A percentile compares a stretch with the other conserved stretches of the same genome.
phyloP scores from a whole-genome alignment of 1,284 basidiomycete species.

The Porodaedalea pini region DNA sequence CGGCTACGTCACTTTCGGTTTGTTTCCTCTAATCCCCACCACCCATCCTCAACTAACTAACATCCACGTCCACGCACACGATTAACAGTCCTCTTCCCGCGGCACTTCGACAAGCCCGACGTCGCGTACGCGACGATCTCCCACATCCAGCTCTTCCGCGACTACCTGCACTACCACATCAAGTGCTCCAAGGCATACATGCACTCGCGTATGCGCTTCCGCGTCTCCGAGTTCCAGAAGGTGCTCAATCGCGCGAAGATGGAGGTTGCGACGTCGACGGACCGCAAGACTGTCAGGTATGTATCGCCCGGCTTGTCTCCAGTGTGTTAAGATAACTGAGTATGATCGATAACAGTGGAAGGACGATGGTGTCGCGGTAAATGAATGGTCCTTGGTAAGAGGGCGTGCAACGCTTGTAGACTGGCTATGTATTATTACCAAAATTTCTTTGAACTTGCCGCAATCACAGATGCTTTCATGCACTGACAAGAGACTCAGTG shows the following conservation, averaged over 20 bases:
- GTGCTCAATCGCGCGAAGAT: constrained; percentile 98
- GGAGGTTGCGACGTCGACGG: constrained; percentile 70
- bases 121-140: constrained; percentile 85
- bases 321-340: constrained; percentile 7
- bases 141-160: constrained; percentile 95
- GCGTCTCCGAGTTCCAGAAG: constrained; percentile 97
- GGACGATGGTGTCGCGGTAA: constrained; percentile 52
- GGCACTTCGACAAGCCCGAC: constrained; percentile 83
- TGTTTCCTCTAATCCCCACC: background rate
- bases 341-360: constrained; percentile 38
- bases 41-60: background rate
- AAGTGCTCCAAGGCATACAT: constrained; percentile 99
- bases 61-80: background rate
- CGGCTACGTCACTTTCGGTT: constrained; percentile 96
- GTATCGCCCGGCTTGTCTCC: constrained; percentile 31
- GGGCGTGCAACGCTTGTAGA: background rate
- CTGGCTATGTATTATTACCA: constrained; percentile 3
- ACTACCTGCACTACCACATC: constrained; percentile 99
- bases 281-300: constrained; percentile 91
- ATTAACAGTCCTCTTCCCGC: constrained; percentile 84
- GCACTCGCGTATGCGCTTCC: constrained; percentile 95
- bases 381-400: background rate
- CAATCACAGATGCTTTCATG: too few species aligned
- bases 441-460: background rate
- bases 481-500: too few species aligned